Evolutionary conservation across 352 stramenopile species (phyloP).

Genomic region (Albugo laibachii): DNA sequence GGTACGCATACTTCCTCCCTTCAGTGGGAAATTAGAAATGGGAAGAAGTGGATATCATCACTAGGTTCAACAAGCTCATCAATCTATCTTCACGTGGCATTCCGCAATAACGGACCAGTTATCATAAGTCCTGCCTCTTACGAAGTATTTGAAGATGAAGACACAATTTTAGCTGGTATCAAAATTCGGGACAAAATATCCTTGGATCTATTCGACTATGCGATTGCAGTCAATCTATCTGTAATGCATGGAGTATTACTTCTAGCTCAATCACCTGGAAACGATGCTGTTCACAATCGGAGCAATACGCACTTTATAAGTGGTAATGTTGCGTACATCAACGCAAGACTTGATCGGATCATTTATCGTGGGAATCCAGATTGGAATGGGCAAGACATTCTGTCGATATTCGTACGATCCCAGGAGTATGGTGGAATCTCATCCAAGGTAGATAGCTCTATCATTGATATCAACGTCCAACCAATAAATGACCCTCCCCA

Average conservation of each 20-base stretch:
- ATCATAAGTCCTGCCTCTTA: constrained; percentile 18
- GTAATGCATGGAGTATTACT: constrained; percentile 44
- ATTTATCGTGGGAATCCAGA: constrained; percentile 44
- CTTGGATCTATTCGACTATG: constrained; percentile 36
- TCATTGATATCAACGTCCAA: constrained; percentile 16
- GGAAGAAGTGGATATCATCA: constrained; percentile 3
- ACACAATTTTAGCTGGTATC: constrained; percentile 16
- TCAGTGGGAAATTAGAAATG: constrained; percentile 38
- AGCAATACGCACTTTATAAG: constrained; percentile 18
- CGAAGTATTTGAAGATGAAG: constrained; percentile 24
- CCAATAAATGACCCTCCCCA: constrained; percentile 46
- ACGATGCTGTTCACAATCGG: constrained; percentile 22
- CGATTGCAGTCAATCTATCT: constrained; percentile 28
- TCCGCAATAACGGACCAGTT: constrained; percentile 50
- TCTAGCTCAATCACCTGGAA: constrained; percentile 24
- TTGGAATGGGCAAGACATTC: constrained; percentile 45
- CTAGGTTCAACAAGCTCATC: constrained; percentile 47
- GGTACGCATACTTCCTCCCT: constrained; percentile 39
- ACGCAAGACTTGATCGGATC: constrained; percentile 21
- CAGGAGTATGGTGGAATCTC: constrained; percentile 24
- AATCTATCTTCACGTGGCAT: constrained; percentile 42
- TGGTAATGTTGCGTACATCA: constrained; percentile 33
- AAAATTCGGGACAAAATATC: constrained; percentile 26
- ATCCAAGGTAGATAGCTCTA: constrained; percentile 12
- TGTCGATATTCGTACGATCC: constrained; percentile 29